Base-by-base conservation (phyloP, 2,329 filamentous ascomycete species). In the Colletotrichum liriopes region DNA sequence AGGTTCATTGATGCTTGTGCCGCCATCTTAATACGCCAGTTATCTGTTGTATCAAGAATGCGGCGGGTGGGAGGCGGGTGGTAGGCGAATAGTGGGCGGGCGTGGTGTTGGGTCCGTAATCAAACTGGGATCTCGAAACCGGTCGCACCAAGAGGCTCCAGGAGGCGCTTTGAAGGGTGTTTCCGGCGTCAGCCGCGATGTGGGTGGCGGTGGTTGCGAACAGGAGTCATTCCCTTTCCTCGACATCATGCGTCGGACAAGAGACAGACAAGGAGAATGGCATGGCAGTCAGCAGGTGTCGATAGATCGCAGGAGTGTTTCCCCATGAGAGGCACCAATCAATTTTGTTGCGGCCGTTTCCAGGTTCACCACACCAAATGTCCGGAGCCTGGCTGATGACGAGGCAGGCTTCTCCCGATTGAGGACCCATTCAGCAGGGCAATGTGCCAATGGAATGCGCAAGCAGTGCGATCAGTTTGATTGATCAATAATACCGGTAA, bases 101-200 rank as follows among this genome's bases (percentile, higher is more conserved):
- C 58, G 65, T 4, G n/a, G 26, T 18, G 29, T 35, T 35, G 52
- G 54, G 32, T 55, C 23, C 52, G 37, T 41, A 39, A 60, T 11
- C 18, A 52, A 20, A 39, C 69, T 14, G 16, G 56, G 69, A n/a
- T 69, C 59, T 37, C 69, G 60, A 64, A 72, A 72, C 69, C 56
- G 39, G 69, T 54, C 59, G 59, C 59, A 63, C 65, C 52, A 69
- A 23, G 26, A 47, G 29, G 65, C 26, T 20, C 52, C 69, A 63
- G 65, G 62, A 60, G 47, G 56, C 35, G 56, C 35, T 20, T 58
- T 16, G 39, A 37, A 54, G 6, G 20, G 54, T 43, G 69, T 72
- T 64, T 72, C 65, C 58, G 52, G 59, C 37, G 45, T 51, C 35
- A 29, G 54, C 37, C n/a, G 20, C 47, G 37, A 35, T 26, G 12